A percentile compares a stretch with the other conserved stretches of the same genome.
Evolutionary conservation across 805 yeast species (phyloP).

Genomic region (Starmerella apis): DNA sequence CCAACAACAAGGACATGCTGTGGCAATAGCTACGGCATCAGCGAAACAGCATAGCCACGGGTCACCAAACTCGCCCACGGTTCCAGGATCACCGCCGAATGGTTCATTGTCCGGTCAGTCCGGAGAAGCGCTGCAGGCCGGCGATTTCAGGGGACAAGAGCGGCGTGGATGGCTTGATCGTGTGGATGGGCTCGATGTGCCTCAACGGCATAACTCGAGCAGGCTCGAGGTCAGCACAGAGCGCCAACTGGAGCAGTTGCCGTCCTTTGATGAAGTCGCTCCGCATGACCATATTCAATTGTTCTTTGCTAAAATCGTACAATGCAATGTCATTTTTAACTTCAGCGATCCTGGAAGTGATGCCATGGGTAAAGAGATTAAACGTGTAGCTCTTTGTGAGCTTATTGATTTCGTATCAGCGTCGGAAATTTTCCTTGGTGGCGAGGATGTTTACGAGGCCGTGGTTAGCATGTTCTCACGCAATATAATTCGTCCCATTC

Average conservation of each 20-base stretch:
- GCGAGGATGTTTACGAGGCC: conserved; percentile 81
- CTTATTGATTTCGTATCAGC: conserved; percentile 77
- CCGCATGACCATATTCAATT: conserved; percentile 70
- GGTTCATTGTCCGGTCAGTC: background rate
- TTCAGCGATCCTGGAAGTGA: conserved; percentile 88
- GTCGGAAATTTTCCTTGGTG: conserved; percentile 61
- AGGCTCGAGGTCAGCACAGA: conserved; percentile 71
- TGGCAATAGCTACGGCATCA: background rate
- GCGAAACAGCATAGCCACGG: background rate
- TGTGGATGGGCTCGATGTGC: conserved; percentile 70
- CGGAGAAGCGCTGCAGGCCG: conserved; percentile 8
- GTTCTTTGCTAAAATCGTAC: conserved; percentile 81
- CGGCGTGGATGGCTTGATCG: conserved; percentile 38
- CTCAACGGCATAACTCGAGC: conserved; percentile 86
- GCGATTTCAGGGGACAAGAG: background rate
- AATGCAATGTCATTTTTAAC: conserved; percentile 89
- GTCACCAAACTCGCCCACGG: conserved; percentile 1
- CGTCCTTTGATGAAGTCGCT: conserved; percentile 77
- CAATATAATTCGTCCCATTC: conserved; percentile 88
- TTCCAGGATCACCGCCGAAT: background rate
- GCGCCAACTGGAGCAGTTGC: conserved; percentile 62
- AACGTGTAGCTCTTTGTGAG: conserved; percentile 77
- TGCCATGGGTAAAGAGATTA: conserved; percentile 84
- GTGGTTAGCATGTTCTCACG: conserved; percentile 82
- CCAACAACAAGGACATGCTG: background rate